phyloP scores from a whole-genome alignment of 2,329 filamentous ascomycete species.

The Apiospora arundinis region DNA sequence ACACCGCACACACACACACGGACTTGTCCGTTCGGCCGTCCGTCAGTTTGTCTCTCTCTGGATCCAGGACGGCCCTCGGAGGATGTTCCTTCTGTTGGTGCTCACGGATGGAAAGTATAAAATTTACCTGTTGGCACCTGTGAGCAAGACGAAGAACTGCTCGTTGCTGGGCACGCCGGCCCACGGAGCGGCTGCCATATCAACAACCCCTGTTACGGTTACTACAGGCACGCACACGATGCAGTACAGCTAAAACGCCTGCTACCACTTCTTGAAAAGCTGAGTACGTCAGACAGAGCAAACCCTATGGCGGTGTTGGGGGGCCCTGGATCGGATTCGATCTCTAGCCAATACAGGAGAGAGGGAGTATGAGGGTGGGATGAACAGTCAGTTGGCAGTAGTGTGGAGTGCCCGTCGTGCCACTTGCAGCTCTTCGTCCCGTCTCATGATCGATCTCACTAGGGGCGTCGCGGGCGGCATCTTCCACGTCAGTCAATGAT shows the following conservation, averaged over 20 bases:
- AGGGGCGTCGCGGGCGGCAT: neutral
- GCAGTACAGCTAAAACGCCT: neutral
- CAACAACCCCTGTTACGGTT: neutral
- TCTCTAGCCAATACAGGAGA: constrained; percentile 11
- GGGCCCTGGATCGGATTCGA: neutral
- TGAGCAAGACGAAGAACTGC: constrained; percentile 40
- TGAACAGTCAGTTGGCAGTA: constrained; percentile 7
- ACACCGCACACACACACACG: too few relatives aligned
- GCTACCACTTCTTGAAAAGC: neutral
- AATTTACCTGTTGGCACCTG: constrained; percentile 42
- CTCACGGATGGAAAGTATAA: constrained; percentile 21
- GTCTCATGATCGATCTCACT: neutral
- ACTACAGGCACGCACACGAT: neutral
- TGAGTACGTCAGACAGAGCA: neutral
- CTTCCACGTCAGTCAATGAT: constrained; percentile 9
- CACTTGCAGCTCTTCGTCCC: constrained; percentile 3
- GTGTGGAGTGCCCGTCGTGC: constrained; percentile 17
- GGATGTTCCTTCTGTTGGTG: neutral
- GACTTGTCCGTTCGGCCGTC: too few relatives aligned
- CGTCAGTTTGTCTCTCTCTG: too few relatives aligned
- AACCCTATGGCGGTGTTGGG: neutral
- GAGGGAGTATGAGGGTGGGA: neutral
- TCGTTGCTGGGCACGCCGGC: constrained; percentile 39
- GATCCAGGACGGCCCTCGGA: too few relatives aligned
- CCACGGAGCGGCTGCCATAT: constrained; percentile 40